phyloP scores from a whole-genome alignment of 768 basidiomycete species.

The Termitomyces titanicus region DNA sequence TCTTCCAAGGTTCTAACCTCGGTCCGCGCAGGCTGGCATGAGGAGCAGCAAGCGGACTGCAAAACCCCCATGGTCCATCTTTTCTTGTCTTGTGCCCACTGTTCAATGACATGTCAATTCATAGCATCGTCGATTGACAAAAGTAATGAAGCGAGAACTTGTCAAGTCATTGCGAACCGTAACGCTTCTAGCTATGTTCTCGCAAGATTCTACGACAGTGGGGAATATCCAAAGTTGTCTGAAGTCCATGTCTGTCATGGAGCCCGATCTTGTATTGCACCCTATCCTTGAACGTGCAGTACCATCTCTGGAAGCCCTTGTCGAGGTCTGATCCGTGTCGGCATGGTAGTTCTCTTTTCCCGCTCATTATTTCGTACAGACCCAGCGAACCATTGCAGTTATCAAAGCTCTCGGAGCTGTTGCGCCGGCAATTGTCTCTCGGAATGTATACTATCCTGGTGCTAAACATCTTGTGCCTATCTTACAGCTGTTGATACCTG shows the following conservation, averaged over 20 bases:
- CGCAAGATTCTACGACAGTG: slow-evolving; percentile 72
- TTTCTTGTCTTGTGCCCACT: neutral
- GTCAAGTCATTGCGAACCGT: slow-evolving; percentile 82
- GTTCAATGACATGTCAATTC: neutral
- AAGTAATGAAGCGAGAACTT: slow-evolving; percentile 76
- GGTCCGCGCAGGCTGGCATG: slow-evolving; percentile 59
- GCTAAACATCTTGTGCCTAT: slow-evolving; percentile 80
- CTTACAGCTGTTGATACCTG: slow-evolving; percentile 77
- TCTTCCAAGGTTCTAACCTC: neutral
- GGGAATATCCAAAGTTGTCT: slow-evolving; percentile 75
- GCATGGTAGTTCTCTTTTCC: neutral
- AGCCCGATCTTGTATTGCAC: slow-evolving; percentile 81
- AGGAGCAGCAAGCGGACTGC: slow-evolving; percentile 74
- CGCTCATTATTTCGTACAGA: slow-evolving; percentile 36
- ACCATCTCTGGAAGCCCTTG: slow-evolving; percentile 84
- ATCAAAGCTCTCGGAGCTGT: slow-evolving; percentile 83
- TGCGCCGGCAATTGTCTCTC: slow-evolving; percentile 77
- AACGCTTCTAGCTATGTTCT: slow-evolving; percentile 86
- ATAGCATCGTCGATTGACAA: slow-evolving; percentile 73
- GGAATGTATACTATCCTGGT: slow-evolving; percentile 75
- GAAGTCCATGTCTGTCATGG: slow-evolving; percentile 80
- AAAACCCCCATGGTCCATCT: slow-evolving; percentile 64
- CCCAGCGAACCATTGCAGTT: slow-evolving; percentile 79
- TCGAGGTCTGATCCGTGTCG: slow-evolving; percentile 53
- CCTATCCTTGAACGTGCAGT: slow-evolving; percentile 81